phyloP scores from a whole-genome alignment of 1,139 yeast species.

The Pichia sp. region DNA sequence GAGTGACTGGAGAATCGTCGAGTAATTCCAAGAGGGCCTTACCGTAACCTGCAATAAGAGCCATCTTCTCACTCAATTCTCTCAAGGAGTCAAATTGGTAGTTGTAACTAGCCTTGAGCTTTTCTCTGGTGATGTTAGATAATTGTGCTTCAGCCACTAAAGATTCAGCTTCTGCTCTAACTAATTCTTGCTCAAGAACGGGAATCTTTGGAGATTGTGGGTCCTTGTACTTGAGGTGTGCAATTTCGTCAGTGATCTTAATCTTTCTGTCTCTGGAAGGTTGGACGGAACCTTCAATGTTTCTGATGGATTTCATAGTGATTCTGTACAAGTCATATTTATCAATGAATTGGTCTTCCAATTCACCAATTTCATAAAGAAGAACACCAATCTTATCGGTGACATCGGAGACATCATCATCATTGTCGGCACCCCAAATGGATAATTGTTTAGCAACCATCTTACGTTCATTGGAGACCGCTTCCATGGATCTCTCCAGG shows the following conservation, averaged over 20 bases:
- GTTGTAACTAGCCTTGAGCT: conserved; percentile 94
- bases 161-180: conserved; percentile 98
- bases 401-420: conserved; percentile 94
- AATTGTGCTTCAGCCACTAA: conserved; percentile 98
- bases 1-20: conserved; percentile 96
- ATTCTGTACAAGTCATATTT: conserved; percentile 97
- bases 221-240: conserved; percentile 95
- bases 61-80: conserved; percentile 94
- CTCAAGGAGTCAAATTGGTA: conserved; percentile 95
- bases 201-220: conserved; percentile 95
- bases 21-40: conserved; percentile 92
- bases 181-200: conserved; percentile 95
- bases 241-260: conserved; percentile 95
- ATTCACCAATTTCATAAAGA: conserved; percentile 93
- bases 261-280: conserved; percentile 98
- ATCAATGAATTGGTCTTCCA: conserved; percentile 97
- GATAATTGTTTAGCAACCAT: conserved; percentile 96
- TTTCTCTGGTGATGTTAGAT: conserved; percentile 95
- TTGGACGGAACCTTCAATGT: conserved; percentile 95
- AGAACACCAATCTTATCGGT: conserved; percentile 96
- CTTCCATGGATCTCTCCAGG: conserved; percentile 88
- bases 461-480: conserved; percentile 91
- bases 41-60: conserved; percentile 97
- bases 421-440: conserved; percentile 97
- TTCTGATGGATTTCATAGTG: conserved; percentile 89